Conservation (phyloP, 768 basidiomycete genomes). For the Termitomyces sp. region DNA sequence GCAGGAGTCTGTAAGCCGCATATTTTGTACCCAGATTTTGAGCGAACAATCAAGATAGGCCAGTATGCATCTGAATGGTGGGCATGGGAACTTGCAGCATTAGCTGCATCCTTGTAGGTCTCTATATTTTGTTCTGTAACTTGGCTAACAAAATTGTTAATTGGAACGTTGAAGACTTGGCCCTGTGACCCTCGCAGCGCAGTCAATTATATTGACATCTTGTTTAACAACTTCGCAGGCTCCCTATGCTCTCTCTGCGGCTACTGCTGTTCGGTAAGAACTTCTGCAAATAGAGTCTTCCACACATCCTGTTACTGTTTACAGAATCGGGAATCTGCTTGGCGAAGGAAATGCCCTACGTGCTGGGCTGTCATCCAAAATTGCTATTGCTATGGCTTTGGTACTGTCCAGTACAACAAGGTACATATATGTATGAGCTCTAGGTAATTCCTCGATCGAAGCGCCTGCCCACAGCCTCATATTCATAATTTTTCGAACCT, state of each 20-base stretch:
- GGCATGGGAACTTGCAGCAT: constrained; percentile 85
- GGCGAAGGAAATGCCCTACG: constrained; percentile 9
- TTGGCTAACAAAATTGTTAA: neutral
- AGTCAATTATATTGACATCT: constrained; percentile 77
- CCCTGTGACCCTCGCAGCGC: constrained; percentile 74
- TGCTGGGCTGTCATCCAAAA: constrained; percentile 26
- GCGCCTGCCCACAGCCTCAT: neutral
- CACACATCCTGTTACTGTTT: neutral
- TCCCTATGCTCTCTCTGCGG: constrained; percentile 75
- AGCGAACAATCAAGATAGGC: constrained; percentile 23
- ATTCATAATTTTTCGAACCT: constrained; percentile 45
- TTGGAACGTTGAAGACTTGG: constrained; percentile 53
- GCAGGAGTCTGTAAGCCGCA: constrained; percentile 64
- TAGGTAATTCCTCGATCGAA: neutral
- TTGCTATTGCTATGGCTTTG: constrained; percentile 60
- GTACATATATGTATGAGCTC: constrained; percentile 21
- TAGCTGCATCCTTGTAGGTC: constrained; percentile 42
- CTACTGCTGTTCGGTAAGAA: constrained; percentile 71
- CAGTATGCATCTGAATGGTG: constrained; percentile 93
- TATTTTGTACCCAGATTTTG: neutral
- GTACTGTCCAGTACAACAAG: constrained; percentile 55
- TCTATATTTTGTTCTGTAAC: neutral
- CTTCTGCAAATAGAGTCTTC: neutral
- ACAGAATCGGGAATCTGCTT: constrained; percentile 12
- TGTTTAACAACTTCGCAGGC: constrained; percentile 72